Base-by-base conservation (phyloP, 495 filamentous ascomycete genomes). In the Tetracladium setigerum region DNA sequence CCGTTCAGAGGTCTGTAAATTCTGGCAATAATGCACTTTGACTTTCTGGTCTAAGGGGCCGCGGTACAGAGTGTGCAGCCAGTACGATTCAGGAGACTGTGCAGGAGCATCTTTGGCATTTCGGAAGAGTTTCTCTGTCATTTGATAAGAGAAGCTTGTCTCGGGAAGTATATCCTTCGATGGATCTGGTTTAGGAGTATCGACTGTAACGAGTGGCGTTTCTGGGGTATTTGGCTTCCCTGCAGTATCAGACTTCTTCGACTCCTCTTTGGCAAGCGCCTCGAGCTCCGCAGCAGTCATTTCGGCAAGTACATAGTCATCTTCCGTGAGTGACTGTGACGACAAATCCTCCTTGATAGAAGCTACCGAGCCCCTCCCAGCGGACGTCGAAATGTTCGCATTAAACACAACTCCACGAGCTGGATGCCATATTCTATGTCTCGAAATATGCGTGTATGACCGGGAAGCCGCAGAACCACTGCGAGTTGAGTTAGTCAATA, bases 11-110 rank as follows among this genome's bases (percentile, higher is more conserved):
- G 74, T 79, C 41, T 74, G 65, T n/a, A 68, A 70, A 37, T 69
- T 80, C 41, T 67, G 74, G 67, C 87, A 91, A 57, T 94, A 94
- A 59, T 94, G 82, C 4, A 95, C 35, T 68, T 71, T 32, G 41
- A 41, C 30, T 49, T 34, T 42, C 22, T 22, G 24, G 34, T 61
- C 67, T 37, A 64, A 60, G 0, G 65, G 65, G 4, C 72, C 70
- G 24, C 72, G 71, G 55, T 89, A 88, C 13, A 85, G 57, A 11
- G 43, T 67, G 59, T 89, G 77, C 22, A 69, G 79, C 87, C 87
- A 95, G 60, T 67, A 79, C 0, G 74, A 77, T 42, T 71, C 53
- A 5, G 68, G 60, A 0, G 64, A 56, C 10, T 64, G 72, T 14
- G 57, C 51, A 0, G 57, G 45, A 0, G 72, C 68, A 12, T 57